phyloP scores from a whole-genome alignment of 2,329 filamentous ascomycete species.

The Rasamsonia emersonii region DNA sequence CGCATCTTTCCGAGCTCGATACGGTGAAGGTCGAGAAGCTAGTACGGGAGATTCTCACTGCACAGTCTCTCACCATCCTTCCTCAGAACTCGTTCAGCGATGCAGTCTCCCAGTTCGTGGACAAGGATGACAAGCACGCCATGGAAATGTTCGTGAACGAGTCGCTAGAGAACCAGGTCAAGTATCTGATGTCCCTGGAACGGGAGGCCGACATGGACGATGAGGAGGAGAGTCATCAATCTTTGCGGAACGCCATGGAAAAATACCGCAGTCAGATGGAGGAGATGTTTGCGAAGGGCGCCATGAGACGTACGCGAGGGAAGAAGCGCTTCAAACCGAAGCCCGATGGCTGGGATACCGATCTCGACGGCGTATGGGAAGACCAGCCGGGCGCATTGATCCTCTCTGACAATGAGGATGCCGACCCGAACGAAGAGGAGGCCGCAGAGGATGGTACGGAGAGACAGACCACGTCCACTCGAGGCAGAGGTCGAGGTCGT shows the following conservation, averaged over 20 bases:
- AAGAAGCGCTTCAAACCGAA: conserved; percentile 62
- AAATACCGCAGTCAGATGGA: conserved; percentile 62
- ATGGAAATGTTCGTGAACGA: conserved; percentile 75
- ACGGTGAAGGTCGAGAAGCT: conserved; percentile 80
- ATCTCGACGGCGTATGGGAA: conserved; percentile 78
- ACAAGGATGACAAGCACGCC: conserved; percentile 89
- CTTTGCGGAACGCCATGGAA: conserved; percentile 66
- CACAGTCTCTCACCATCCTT: conserved; percentile 84
- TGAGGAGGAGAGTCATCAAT: conserved; percentile 57
- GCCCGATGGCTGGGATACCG: conserved; percentile 79
- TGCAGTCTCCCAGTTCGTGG: conserved; percentile 84
- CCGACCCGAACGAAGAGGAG: conserved; percentile 37
- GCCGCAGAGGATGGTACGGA: conserved; percentile 40
- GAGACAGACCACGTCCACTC: conserved; percentile 25
- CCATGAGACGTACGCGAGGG: conserved; percentile 43
- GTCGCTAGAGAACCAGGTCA: conserved; percentile 61
- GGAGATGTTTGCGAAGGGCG: conserved; percentile 59
- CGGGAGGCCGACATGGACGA: conserved; percentile 62
- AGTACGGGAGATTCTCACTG: conserved; percentile 76
- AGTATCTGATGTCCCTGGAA: conserved; percentile 58
- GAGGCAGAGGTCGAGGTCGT: conserved; percentile 40
- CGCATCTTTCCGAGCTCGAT: conserved; percentile 55
- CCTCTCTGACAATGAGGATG: conserved; percentile 42
- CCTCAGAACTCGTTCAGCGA: conserved; percentile 90
- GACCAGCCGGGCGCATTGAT: conserved; percentile 63